Percentiles rank a stretch among this genome's conserved stretches.
Evolutionary conservation across 2,329 filamentous ascomycete species (phyloP).

Genomic region (Didymella arachidicola): DNA sequence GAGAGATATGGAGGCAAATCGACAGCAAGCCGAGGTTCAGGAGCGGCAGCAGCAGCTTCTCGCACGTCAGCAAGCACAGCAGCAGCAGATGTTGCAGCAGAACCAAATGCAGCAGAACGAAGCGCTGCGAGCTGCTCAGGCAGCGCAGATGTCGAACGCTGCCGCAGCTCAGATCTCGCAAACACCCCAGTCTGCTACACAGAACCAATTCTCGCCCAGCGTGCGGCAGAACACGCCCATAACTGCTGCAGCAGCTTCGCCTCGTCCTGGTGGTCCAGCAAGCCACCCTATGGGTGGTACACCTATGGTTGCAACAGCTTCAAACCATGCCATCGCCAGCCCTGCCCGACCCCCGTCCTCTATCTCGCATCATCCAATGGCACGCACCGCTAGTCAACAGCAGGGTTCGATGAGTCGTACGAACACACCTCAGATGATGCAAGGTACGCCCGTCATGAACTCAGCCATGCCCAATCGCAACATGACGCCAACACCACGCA

Average conservation of each 20-base stretch:
- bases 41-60: constrained; percentile 60
- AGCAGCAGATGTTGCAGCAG: constrained; percentile 45
- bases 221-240: constrained; percentile 57
- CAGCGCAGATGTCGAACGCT: constrained; percentile 41
- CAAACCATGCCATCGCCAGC: constrained; percentile 50
- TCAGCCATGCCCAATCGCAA: constrained; percentile 48
- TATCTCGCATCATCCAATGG: constrained; percentile 51
- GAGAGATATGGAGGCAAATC: constrained; percentile 43
- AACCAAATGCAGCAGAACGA: constrained; percentile 43
- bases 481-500: constrained; percentile 51
- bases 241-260: constrained; percentile 53
- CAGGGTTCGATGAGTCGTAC: constrained; percentile 47
- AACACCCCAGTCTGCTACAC: constrained; percentile 62
- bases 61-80: constrained; percentile 56
- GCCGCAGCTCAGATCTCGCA: constrained; percentile 39
- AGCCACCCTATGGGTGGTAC: constrained; percentile 54
- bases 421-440: constrained; percentile 50
- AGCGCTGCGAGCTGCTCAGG: constrained; percentile 47
- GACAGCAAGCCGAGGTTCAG: constrained; percentile 45
- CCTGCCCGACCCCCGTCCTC: constrained; percentile 50
- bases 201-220: constrained; percentile 70
- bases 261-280: constrained; percentile 45
- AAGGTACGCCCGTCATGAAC: constrained; percentile 51
- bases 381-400: constrained; percentile 50
- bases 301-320: constrained; percentile 53